A percentile compares a stretch with the other conserved stretches of the same genome.
These are phyloP conservation scores for Ceratobasidium sp. DNA, from an alignment of 1,284 basidiomycete genomes.

Conservation along the genomic window DNA sequence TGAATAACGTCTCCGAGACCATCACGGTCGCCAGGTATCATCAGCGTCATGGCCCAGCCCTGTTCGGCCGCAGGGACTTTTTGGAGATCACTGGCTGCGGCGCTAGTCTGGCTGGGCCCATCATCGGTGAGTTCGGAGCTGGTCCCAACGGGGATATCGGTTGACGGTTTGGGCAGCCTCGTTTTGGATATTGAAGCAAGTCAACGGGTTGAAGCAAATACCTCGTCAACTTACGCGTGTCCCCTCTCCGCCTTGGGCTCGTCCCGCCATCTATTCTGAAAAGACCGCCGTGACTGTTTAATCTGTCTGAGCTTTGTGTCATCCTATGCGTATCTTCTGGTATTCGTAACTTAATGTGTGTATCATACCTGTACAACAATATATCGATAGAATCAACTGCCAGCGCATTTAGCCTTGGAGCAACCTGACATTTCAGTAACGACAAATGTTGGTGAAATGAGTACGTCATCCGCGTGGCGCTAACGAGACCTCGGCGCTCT, in stretches of 20 bases:
- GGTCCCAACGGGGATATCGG: neutral
- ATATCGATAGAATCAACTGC: neutral
- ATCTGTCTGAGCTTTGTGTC: conserved; percentile 9
- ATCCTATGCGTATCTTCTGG: neutral
- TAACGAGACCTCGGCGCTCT: conserved; percentile 31
- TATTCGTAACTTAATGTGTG: conserved; percentile 41
- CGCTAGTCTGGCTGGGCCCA: conserved; percentile 29
- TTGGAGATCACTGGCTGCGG: conserved; percentile 42
- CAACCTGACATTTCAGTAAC: conserved; percentile 4
- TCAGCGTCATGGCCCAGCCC: conserved; percentile 37
- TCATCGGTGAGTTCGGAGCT: conserved; percentile 35
- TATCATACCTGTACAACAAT: conserved; percentile 40
- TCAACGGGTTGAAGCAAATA: conserved; percentile 36
- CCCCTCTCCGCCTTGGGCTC: conserved; percentile 40
- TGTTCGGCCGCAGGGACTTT: conserved; percentile 35
- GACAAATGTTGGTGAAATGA: conserved; percentile 7
- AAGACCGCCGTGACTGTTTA: conserved; percentile 38
- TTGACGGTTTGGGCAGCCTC: conserved; percentile 33
- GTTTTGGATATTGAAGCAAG: conserved; percentile 44
- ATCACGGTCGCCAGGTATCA: conserved; percentile 42
- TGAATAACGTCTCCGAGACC: conserved; percentile 37
- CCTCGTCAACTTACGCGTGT: conserved; percentile 25
- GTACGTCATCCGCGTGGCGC: conserved; percentile 35
- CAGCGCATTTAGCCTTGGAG: conserved; percentile 22
- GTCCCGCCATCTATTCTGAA: conserved; percentile 30